A percentile compares a stretch with the other conserved stretches of the same genome.
phyloP scores from a whole-genome alignment of 139 green algal species.

The Chlamydomonas sp. region DNA sequence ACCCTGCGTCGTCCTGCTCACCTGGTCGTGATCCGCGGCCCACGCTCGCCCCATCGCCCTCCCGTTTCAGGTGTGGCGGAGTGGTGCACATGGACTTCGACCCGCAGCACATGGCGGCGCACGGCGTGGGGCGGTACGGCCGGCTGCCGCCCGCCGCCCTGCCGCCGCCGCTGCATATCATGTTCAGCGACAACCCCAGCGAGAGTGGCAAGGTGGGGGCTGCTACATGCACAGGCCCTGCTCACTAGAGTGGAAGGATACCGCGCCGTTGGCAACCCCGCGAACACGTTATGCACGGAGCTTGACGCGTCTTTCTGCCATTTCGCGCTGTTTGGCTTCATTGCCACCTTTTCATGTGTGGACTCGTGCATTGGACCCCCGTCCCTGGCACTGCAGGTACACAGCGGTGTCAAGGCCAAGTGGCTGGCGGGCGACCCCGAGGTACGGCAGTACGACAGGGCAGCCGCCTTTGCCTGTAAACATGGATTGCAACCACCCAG shows the following conservation, averaged over 20 bases:
- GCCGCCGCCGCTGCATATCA: conserved; percentile 73
- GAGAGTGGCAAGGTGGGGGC: conserved; percentile 82
- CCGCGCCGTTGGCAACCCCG: too few species aligned
- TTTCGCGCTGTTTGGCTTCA: not conserved
- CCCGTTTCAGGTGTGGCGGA: conserved; percentile 81
- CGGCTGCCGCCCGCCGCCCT: conserved; percentile 62
- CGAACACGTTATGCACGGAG: too few species aligned
- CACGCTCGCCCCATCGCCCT: too few species aligned
- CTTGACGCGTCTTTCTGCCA: too few species aligned
- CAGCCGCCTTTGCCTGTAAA: not conserved
- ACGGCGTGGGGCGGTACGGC: conserved; percentile 57
- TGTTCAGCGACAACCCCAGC: conserved; percentile 73
- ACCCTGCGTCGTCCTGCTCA: too few species aligned
- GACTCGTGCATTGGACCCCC: too few species aligned
- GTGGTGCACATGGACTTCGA: conserved; percentile 89
- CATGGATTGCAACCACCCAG: too few species aligned
- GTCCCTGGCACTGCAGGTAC: conserved; percentile 5
- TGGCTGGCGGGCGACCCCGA: conserved; percentile 78
- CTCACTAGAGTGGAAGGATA: too few species aligned
- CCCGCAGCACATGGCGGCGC: conserved; percentile 31
- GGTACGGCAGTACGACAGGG: conserved; percentile 25
- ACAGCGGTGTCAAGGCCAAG: conserved; percentile 62
- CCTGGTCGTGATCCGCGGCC: too few species aligned
- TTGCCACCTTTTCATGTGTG: too few species aligned
- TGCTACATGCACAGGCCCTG: too few species aligned